Evolutionary conservation across 306 rosid species (phyloP).

Genomic region (Gillenia trifoliata): DNA sequence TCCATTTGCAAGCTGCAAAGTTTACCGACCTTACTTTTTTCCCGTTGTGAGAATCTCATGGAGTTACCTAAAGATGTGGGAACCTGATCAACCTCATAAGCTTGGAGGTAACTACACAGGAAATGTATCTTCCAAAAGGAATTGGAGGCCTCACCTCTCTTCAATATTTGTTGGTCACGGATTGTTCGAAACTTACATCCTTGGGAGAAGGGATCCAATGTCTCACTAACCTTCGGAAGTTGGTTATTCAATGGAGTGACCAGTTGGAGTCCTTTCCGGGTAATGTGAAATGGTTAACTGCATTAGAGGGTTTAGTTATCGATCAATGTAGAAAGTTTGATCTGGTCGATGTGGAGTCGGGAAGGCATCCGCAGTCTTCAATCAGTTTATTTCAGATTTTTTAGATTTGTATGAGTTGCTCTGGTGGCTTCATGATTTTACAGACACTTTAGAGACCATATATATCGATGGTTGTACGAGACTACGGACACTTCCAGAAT

Average conservation of each 20-base stretch:
- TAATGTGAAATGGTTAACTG: background rate
- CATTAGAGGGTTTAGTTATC: slow-evolving; percentile 3
- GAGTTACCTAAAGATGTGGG: slow-evolving; percentile 17
- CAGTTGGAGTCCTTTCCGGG: slow-evolving; percentile 20
- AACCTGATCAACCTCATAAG: slow-evolving; percentile 17
- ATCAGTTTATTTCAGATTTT: background rate
- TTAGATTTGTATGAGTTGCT: slow-evolving; percentile 15
- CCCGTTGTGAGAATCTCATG: background rate
- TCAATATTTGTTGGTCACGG: accelerated
- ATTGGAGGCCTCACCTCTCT: background rate
- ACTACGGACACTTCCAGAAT: slow-evolving; percentile 18
- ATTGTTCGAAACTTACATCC: background rate
- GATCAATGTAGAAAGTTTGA: background rate
- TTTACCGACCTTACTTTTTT: background rate
- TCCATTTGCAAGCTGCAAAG: slow-evolving; percentile 10
- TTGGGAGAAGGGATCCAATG: background rate
- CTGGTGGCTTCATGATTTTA: slow-evolving; percentile 22
- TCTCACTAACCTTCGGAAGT: background rate
- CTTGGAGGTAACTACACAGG: background rate
- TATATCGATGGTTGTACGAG: background rate
- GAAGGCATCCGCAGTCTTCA: background rate
- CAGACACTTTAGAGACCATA: slow-evolving; percentile 5
- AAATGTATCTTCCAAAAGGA: background rate
- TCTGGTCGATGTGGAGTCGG: background rate
- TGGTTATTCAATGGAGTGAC: background rate